Percentiles rank a stretch among this genome's conserved stretches.
Evolutionary conservation across 108 stramenopile genomes (phyloP).

Genomic region (Phaeodactylum tricornutum): DNA sequence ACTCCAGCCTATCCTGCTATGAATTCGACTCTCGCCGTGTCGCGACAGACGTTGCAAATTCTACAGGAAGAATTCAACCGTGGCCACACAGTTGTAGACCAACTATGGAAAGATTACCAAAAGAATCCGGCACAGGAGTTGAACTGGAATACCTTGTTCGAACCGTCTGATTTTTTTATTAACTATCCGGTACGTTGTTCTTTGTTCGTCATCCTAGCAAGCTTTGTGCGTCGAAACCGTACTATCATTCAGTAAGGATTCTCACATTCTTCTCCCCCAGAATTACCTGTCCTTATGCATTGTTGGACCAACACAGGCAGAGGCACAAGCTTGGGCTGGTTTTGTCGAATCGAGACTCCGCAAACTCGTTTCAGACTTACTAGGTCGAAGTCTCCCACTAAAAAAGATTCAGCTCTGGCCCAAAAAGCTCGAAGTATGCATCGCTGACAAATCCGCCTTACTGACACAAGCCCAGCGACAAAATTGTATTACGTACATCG

Average conservation of each 20-base stretch:
- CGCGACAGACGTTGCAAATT: slow-evolving; percentile 75
- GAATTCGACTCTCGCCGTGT: slow-evolving; percentile 91
- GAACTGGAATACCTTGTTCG: slow-evolving; percentile 79
- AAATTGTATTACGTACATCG: slow-evolving; percentile 75
- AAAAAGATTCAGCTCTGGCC: slow-evolving; percentile 84
- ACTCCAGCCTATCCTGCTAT: slow-evolving; percentile 99
- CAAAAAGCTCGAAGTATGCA: slow-evolving; percentile 78
- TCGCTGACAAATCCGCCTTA: slow-evolving; percentile 62
- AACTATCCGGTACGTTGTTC: slow-evolving; percentile 64
- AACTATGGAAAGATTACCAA: slow-evolving; percentile 63
- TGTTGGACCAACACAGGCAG: slow-evolving; percentile 77
- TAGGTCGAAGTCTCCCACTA: slow-evolving; percentile 69
- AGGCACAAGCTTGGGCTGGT: slow-evolving; percentile 87
- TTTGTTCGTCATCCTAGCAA: too few relatives aligned
- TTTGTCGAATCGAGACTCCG: slow-evolving; percentile 90
- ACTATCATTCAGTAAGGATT: too few relatives aligned
- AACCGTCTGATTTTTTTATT: slow-evolving; percentile 94
- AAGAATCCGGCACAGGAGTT: slow-evolving; percentile 23
- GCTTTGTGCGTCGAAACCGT: too few relatives aligned
- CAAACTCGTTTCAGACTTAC: slow-evolving; percentile 70
- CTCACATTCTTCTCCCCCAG: too few relatives aligned
- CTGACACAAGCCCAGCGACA: slow-evolving; percentile 67
- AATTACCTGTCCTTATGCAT: slow-evolving; percentile 91
- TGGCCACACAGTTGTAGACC: slow-evolving; percentile 60
- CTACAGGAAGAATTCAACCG: slow-evolving; percentile 80